Conservation (phyloP, 225 moss, liverwort and hornwort species). For the Bryoerythrophyllum caledonicum region DNA sequence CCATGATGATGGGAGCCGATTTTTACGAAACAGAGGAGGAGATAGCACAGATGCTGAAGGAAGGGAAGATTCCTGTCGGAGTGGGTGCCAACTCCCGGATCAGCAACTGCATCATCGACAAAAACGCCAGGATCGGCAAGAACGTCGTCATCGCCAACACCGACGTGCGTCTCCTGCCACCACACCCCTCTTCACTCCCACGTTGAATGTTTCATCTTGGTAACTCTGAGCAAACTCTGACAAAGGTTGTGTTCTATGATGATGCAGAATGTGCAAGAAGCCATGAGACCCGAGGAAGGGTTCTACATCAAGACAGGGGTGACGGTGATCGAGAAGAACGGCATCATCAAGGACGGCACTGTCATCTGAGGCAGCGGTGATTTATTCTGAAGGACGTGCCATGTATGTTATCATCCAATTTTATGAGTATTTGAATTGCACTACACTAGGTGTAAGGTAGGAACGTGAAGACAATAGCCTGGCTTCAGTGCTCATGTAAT, state of each 20-base stretch:
- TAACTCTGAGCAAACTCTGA: background rate
- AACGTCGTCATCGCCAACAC: slow-evolving; percentile 61
- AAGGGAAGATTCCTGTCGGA: slow-evolving; percentile 77
- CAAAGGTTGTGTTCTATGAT: background rate
- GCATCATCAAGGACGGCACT: slow-evolving; percentile 49
- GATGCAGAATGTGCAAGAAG: slow-evolving; percentile 58
- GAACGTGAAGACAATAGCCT: background rate
- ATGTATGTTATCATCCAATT: slow-evolving; percentile 29
- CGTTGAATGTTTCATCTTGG: background rate
- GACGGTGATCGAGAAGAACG: slow-evolving; percentile 52
- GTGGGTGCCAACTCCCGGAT: slow-evolving; percentile 77
- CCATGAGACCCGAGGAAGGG: slow-evolving; percentile 47
- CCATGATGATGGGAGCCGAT: slow-evolving; percentile 99
- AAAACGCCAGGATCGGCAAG: slow-evolving; percentile 63
- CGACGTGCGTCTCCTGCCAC: slow-evolving; percentile 33
- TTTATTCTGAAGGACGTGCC: slow-evolving; percentile 19
- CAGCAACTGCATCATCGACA: slow-evolving; percentile 67
- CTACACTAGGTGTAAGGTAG: background rate
- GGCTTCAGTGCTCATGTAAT: background rate
- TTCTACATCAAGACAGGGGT: slow-evolving; percentile 64
- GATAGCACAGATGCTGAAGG: slow-evolving; percentile 54
- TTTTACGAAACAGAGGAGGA: slow-evolving; percentile 90
- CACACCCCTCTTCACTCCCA: background rate
- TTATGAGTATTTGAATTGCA: background rate
- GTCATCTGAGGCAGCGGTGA: slow-evolving; percentile 29